Evolutionary conservation across 2,329 filamentous ascomycete species (phyloP).

Genomic region (Epichloe gansuensis): DNA sequence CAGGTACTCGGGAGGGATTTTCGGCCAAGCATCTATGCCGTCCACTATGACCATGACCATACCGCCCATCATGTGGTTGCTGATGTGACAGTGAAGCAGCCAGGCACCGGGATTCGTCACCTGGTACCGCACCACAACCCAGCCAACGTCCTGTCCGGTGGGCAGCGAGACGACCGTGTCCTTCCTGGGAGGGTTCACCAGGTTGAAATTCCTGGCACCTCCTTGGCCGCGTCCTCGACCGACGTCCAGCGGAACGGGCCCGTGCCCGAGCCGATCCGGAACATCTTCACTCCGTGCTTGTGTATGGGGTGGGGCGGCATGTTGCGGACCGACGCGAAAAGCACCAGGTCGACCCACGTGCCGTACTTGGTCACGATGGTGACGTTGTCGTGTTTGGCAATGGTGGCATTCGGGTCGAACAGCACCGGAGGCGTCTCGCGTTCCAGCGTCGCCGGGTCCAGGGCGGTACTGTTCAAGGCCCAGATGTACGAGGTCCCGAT

Average conservation of each 20-base stretch:
- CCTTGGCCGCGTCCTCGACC: constrained; percentile 38
- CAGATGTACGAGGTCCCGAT: constrained; percentile 37
- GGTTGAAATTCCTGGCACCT: constrained; percentile 39
- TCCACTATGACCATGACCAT: constrained; percentile 43
- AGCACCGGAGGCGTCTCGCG: constrained; percentile 32
- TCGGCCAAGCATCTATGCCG: constrained; percentile 31
- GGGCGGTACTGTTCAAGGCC: constrained; percentile 36
- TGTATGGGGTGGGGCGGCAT: constrained; percentile 48
- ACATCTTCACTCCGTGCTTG: constrained; percentile 52
- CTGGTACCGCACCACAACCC: constrained; percentile 42
- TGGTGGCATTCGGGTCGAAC: constrained; percentile 19
- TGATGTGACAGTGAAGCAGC: constrained; percentile 45
- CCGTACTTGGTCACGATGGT: constrained; percentile 34
- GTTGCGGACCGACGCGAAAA: constrained; percentile 24
- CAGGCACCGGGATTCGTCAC: constrained; percentile 40
- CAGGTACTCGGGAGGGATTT: constrained; percentile 28
- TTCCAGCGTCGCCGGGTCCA: constrained; percentile 24
- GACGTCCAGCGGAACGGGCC: constrained; percentile 39
- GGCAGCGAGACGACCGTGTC: constrained; percentile 26
- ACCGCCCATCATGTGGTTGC: constrained; percentile 40
- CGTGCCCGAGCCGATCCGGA: constrained; percentile 37
- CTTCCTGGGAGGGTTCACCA: constrained; percentile 39
- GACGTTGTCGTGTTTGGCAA: constrained; percentile 25
- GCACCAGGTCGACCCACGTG: constrained; percentile 45
- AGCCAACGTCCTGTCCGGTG: constrained; percentile 12